phyloP scores from a whole-genome alignment of 441 rosid genomes.

The Pelargonium myrrhifolium region DNA sequence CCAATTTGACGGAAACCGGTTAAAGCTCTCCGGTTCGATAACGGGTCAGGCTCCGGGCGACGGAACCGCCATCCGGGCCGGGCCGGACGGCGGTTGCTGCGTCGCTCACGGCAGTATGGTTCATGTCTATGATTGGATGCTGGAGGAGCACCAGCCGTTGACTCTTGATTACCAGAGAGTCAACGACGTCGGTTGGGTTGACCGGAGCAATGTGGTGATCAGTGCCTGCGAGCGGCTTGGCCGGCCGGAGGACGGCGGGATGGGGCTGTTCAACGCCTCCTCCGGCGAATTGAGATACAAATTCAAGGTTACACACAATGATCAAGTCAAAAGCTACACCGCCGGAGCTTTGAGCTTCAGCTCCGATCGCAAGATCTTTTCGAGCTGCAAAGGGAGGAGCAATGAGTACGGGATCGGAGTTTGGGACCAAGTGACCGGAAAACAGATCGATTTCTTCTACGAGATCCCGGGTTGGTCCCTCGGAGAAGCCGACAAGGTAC shows the following conservation, averaged over 20 bases:
- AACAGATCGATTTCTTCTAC: conserved; percentile 81
- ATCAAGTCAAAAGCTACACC: conserved; percentile 63
- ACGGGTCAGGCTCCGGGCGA: conserved; percentile 84
- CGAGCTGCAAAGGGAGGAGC: conserved; percentile 85
- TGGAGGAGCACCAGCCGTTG: conserved; percentile 70
- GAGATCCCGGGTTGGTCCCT: conserved; percentile 79
- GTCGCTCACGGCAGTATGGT: conserved; percentile 89
- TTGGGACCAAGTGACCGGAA: conserved; percentile 87
- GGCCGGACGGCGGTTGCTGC: conserved; percentile 86
- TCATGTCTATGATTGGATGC: conserved; percentile 81
- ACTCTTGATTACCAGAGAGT: conserved; percentile 83
- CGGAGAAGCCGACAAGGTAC: conserved; percentile 88
- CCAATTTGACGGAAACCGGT: conserved; percentile 70
- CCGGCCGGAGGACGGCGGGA: conserved; percentile 70
- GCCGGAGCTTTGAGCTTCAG: conserved; percentile 77
- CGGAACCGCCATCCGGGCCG: conserved; percentile 85
- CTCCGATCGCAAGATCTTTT: conserved; percentile 54
- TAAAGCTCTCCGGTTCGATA: conserved; percentile 43
- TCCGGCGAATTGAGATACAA: conserved; percentile 65
- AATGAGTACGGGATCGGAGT: conserved; percentile 92
- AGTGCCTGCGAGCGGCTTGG: conserved; percentile 78
- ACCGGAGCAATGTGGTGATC: conserved; percentile 50
- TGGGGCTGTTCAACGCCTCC: conserved; percentile 77
- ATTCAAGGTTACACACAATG: conserved; percentile 63
- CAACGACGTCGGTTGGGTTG: conserved; percentile 75